Percentiles rank a stretch among this genome's conserved stretches.
Evolutionary conservation across 352 stramenopile genomes (phyloP).

Genomic region (Pythium brachiatum): DNA sequence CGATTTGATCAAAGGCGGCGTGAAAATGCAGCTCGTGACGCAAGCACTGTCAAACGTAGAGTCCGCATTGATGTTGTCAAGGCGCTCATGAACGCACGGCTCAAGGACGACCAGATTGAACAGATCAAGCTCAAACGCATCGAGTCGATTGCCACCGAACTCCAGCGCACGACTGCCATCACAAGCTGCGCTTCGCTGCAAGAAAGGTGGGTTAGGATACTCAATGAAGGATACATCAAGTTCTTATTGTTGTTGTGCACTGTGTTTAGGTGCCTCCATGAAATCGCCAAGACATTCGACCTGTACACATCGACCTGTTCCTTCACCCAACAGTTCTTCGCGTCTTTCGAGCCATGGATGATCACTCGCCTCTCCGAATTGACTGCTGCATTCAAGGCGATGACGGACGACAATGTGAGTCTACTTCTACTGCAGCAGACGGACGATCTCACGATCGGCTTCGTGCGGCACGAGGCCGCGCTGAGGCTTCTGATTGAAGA

Average conservation of each 20-base stretch:
- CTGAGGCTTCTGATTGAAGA: slow-evolving; percentile 40
- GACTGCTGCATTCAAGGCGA: slow-evolving; percentile 66
- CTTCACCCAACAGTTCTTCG: slow-evolving; percentile 61
- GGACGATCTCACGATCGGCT: slow-evolving; percentile 64
- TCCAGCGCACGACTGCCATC: slow-evolving; percentile 37
- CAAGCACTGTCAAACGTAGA: slow-evolving; percentile 43
- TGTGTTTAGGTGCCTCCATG: slow-evolving; percentile 53
- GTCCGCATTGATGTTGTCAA: slow-evolving; percentile 66
- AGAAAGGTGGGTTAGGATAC: slow-evolving; percentile 37
- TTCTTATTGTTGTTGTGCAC: no score
- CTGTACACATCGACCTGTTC: slow-evolving; percentile 57
- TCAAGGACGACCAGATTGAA: slow-evolving; percentile 78
- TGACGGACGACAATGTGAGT: slow-evolving; percentile 61
- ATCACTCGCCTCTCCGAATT: slow-evolving; percentile 59
- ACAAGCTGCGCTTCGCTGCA: slow-evolving; percentile 33
- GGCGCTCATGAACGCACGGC: slow-evolving; percentile 63
- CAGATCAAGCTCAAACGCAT: slow-evolving; percentile 58
- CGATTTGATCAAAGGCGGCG: slow-evolving; percentile 43
- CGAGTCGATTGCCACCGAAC: slow-evolving; percentile 56
- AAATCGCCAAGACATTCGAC: slow-evolving; percentile 76
- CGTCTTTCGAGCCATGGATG: slow-evolving; percentile 77
- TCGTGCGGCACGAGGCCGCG: slow-evolving; percentile 59
- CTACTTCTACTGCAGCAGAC: slow-evolving; percentile 58
- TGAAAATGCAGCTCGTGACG: slow-evolving; percentile 28
- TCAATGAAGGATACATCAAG: no score